A percentile compares a stretch with the other conserved stretches of the same genome.
Conservation (phyloP, 2,329 filamentous ascomycete genomes). For the Sporothrix luriei region DNA sequence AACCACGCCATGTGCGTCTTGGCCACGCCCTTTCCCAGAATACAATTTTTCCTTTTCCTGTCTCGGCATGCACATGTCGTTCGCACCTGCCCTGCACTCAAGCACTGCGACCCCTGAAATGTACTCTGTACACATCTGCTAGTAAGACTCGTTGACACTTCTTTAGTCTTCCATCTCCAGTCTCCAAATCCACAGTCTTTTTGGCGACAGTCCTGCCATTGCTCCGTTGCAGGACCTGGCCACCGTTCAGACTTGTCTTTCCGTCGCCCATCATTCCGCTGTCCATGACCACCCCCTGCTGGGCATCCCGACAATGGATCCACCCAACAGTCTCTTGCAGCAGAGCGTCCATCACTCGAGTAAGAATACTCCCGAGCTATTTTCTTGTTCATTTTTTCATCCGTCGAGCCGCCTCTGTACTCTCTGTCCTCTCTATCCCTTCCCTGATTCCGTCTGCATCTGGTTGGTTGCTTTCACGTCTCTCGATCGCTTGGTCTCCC, state of each 20-base stretch:
- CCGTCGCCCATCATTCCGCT: background rate
- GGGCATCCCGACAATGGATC: conserved; percentile 31
- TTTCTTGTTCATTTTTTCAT: background rate
- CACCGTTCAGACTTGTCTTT: conserved; percentile 19
- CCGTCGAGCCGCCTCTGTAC: background rate
- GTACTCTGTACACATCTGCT: background rate
- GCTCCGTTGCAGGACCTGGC: conserved; percentile 17
- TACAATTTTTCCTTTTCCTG: conserved; percentile 6
- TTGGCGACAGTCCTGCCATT: background rate
- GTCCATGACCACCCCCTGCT: conserved; percentile 4
- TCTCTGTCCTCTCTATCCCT: background rate
- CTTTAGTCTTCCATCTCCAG: conserved; percentile 2
- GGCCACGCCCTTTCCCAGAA: conserved; percentile 18
- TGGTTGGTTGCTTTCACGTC: background rate
- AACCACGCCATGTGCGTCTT: conserved; percentile 23
- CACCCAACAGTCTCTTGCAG: conserved; percentile 29
- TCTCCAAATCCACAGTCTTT: conserved; percentile 1
- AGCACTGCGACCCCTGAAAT: background rate
- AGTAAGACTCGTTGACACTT: background rate
- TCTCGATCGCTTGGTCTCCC: background rate
- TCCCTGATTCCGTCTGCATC: background rate
- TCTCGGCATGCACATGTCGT: background rate
- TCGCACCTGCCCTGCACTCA: background rate
- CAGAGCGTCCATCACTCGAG: conserved; percentile 31
- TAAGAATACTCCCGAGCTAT: conserved; percentile 22